Base-by-base conservation (phyloP, 83 land plant genomes). In the Thuja plicata region DNA sequence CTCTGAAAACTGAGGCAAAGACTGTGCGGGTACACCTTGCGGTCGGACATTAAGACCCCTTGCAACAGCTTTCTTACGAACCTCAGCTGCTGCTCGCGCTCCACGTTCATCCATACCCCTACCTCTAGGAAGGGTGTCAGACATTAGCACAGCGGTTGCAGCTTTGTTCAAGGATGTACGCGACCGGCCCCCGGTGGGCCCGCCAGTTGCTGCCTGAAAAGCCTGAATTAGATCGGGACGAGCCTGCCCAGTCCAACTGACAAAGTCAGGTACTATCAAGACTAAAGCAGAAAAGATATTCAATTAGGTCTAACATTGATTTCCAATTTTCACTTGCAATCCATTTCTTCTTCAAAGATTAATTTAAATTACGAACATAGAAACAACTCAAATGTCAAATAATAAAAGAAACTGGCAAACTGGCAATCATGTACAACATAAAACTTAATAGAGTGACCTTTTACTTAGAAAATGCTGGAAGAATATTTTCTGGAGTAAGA, bases 61-160 rank as follows among this genome's bases (percentile, higher is more conserved):
- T 55, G 99, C 99, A 62, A 95, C 99, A 77, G 99, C 99, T 89
- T 96, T 98, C 90, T 95, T 97, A 27, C 99, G 94, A 9, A 93
- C 94, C 87, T 97, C 99, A 30, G 98, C 98, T 34, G 97, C 97
- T 38, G 99, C 99, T 50, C 98, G 97, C 19, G 97, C 98, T 78
- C 95, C 99, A 45, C 99, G 89, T 87, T 98, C 99, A 88, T 97
- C 99, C 73, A 92, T 89, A 16, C 99, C 99, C 83, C 99, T 90
- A 5, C 98, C 93, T 66, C 99, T 92, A 38, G 99, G 95, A 78
- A 95, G 82, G 0, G 84, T 73, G 32, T 96, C 97, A 54, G 94
- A 94, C 34, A 92, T 86, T 13, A 93, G 46, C 10, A 93, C 94
- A 86, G 95, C 95, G 84, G 91, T 94, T 45, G 94, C 90, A 40